Evolutionary conservation across 2,329 filamentous ascomycete genomes (phyloP).

Genomic region (Epichloe coenophiala): DNA sequence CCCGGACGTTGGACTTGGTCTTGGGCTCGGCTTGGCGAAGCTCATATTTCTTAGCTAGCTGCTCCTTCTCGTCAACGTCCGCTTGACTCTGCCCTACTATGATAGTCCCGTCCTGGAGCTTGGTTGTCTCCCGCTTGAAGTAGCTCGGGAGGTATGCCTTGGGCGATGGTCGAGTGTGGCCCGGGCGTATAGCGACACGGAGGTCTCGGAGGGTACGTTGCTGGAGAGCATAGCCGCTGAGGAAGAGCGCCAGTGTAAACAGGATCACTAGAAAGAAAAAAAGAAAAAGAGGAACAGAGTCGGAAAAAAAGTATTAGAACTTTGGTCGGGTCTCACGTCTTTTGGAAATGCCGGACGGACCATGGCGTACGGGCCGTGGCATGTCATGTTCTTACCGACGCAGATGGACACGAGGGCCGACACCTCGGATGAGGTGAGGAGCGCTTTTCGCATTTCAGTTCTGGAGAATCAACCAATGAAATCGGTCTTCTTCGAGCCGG

Average conservation of each 20-base stretch:
- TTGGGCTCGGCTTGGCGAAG: slow-evolving; percentile 13
- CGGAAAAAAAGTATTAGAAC: slow-evolving; percentile 10
- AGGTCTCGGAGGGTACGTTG: slow-evolving; percentile 72
- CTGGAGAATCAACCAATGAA: neutral
- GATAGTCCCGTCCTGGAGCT: slow-evolving; percentile 32
- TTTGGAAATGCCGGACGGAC: neutral
- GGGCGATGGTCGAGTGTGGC: slow-evolving; percentile 30
- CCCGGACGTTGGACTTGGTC: slow-evolving; percentile 2
- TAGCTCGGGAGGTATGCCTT: slow-evolving; percentile 37
- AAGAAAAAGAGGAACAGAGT: neutral
- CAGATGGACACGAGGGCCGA: slow-evolving; percentile 51
- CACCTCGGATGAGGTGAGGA: slow-evolving; percentile 58
- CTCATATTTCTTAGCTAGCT: slow-evolving; percentile 7
- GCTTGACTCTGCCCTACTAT: slow-evolving; percentile 25
- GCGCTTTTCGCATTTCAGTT: slow-evolving; percentile 26
- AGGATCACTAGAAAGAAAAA: slow-evolving; percentile 41
- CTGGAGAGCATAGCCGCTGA: slow-evolving; percentile 78
- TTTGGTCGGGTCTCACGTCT: neutral
- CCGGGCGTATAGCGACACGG: slow-evolving; percentile 52
- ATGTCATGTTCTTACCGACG: slow-evolving; percentile 38
- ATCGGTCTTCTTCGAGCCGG: neutral
- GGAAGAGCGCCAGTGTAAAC: slow-evolving; percentile 71
- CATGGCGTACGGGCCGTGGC: neutral
- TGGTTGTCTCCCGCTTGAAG: slow-evolving; percentile 31
- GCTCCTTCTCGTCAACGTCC: slow-evolving; percentile 14